These are phyloP conservation scores for Herpetomonas muscarum DNA, from an alignment of 208 protist species.

Conservation along the genomic window DNA sequence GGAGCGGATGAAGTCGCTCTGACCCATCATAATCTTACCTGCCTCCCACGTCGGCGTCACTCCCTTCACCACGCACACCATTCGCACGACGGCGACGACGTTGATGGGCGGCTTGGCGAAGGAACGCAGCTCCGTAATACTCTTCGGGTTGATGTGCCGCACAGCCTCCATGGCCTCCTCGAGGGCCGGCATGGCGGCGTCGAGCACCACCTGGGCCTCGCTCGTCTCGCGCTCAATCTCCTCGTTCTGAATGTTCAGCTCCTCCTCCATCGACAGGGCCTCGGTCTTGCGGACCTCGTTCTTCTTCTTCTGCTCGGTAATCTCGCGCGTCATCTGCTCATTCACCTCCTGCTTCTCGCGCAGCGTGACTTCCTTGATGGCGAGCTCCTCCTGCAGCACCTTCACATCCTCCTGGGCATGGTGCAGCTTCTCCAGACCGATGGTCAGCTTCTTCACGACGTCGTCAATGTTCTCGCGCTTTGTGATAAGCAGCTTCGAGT, in stretches of 20 bases:
- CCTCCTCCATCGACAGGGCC: slow-evolving; percentile 88
- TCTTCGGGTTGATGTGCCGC: slow-evolving; percentile 92
- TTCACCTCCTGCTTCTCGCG: slow-evolving; percentile 93
- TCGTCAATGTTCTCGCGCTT: slow-evolving; percentile 94
- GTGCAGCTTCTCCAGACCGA: slow-evolving; percentile 96
- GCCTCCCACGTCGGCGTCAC: slow-evolving; percentile 87
- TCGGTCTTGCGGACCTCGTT: slow-evolving; percentile 88
- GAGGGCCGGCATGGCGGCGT: slow-evolving; percentile 95
- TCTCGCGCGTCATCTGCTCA: slow-evolving; percentile 89
- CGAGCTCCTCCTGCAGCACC: slow-evolving; percentile 92
- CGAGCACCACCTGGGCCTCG: slow-evolving; percentile 94
- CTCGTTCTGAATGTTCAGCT: slow-evolving; percentile 86
- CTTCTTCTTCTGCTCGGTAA: slow-evolving; percentile 87
- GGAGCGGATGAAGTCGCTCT: slow-evolving; percentile 88
- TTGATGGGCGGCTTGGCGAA: slow-evolving; percentile 95
- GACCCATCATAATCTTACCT: slow-evolving; percentile 91
- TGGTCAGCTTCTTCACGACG: slow-evolving; percentile 93
- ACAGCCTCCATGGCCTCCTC: slow-evolving; percentile 96
- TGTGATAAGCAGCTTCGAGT: slow-evolving; percentile 90
- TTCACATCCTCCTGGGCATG: slow-evolving; percentile 95
- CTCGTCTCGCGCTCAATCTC: slow-evolving; percentile 91
- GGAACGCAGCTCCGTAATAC: slow-evolving; percentile 96
- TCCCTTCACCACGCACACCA: slow-evolving; percentile 92
- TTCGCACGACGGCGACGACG: slow-evolving; percentile 95
- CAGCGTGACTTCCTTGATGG: slow-evolving; percentile 93